Percentiles rank a stretch among this genome's conserved stretches.
Conservation (phyloP, 202 grass and related monocot genomes). For the Zizania palustris region DNA sequence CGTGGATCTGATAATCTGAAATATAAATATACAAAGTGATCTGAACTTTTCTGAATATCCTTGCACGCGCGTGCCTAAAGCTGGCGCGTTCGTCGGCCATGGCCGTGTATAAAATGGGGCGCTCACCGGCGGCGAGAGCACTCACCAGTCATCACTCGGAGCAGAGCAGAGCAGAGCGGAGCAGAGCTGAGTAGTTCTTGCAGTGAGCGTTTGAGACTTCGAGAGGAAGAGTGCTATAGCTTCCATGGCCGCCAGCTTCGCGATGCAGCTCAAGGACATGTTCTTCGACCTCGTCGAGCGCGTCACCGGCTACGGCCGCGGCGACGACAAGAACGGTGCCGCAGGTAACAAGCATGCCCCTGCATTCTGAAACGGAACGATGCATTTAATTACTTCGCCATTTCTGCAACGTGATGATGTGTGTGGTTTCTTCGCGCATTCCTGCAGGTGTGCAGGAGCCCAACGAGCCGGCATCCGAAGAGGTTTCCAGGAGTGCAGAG, state of each 20-base stretch:
- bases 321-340: neutral
- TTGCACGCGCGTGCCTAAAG: neutral
- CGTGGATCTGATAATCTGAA: neutral
- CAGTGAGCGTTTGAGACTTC: neutral
- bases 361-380: neutral
- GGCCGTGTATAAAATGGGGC: conserved; percentile 40
- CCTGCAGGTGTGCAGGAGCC: conserved; percentile 1
- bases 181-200: neutral
- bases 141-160: neutral
- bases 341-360: neutral
- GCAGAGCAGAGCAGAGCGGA: no score
- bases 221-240: neutral
- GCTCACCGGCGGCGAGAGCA: neutral
- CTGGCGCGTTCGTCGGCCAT: neutral
- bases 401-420: no score
- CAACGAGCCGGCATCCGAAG: neutral
- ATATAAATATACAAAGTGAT: neutral
- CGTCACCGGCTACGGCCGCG: conserved; percentile 11
- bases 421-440: neutral
- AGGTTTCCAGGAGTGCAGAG: neutral
- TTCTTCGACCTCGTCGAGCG: conserved; percentile 31
- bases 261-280: conserved; percentile 46
- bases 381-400: neutral
- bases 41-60: neutral
- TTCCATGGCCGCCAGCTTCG: conserved; percentile 42